Evolutionary conservation across 257 asterid genomes (phyloP), one percentile per base, ranked within the genome.

Genomic region (Nyctanthes arbortristis): DNA sequence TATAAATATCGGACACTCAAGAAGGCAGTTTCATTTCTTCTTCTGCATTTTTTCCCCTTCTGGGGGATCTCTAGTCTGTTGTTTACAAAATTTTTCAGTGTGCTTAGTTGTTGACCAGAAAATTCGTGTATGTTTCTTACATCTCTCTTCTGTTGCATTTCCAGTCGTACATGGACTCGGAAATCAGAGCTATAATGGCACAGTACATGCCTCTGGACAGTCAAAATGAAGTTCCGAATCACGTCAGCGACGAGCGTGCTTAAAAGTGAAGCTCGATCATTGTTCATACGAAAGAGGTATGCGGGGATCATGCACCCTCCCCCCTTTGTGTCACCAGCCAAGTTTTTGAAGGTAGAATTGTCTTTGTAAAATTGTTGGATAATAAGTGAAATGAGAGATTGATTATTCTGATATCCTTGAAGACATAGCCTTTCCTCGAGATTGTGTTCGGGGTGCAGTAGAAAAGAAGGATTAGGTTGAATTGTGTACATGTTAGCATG

Each of bases 161-260:
- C 47, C 90, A 89, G 97, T 77, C 95, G 12, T 92, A 92, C 63
- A 92, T 92, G 98, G 98, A 89, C 70, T 85, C 97, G 0, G 98
- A 92, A 81, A 92, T 92, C 67, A 84, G 95, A 80, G 97, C 98
- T 35, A 89, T 92, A 66, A 90, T 92, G 98, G 90, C 98, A 35
- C 98, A 92, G 66, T 92, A 88, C 82, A 91, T 91, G 96, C 97
- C 97, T 33, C 84, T 91, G 40, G 95, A 89, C 87, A 80, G 89
- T 67, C 97, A 91, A 79, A 77, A 64, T 67, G 95, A 88, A 66
- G 90, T 89, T 18, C 92, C 72, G 68, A 84, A 76, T 80, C 97
- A 91, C 33, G 64, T 40, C 9, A 67, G 77, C 11, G 93, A 77
- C 0, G 88, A 80, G 43, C 93, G 45, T 75, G 93, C 95, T 79